phyloP scores from a whole-genome alignment of 1,139 yeast genomes.

The Hansenula lynferdii region DNA sequence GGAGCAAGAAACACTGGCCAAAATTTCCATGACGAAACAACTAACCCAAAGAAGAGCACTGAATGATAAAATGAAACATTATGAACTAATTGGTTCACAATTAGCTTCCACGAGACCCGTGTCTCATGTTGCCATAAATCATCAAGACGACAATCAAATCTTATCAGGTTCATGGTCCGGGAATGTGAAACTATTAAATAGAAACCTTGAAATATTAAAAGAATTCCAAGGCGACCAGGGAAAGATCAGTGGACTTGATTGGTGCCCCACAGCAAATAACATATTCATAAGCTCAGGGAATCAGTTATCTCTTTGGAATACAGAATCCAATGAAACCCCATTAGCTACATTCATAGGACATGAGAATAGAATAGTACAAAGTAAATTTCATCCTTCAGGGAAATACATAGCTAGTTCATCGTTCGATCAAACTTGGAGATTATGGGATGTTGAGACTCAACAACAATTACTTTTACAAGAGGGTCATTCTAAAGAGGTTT shows the following conservation, averaged over 20 bases:
- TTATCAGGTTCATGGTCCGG: constrained; percentile 92
- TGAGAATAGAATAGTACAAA: constrained; percentile 52
- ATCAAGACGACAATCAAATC: constrained; percentile 27
- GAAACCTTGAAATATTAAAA: constrained; percentile 30
- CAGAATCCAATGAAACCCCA: constrained; percentile 10
- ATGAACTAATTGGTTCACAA: constrained; percentile 64
- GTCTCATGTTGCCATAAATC: constrained; percentile 50
- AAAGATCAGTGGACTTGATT: constrained; percentile 66
- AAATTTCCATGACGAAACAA: constrained; percentile 24
- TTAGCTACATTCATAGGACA: constrained; percentile 34
- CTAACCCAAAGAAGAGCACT: constrained; percentile 43
- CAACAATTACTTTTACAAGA: constrained; percentile 58
- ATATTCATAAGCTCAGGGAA: constrained; percentile 62
- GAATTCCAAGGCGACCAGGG: constrained; percentile 42
- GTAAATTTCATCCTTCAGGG: constrained; percentile 64
- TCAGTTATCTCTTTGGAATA: constrained; percentile 12
- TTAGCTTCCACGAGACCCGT: constrained; percentile 64
- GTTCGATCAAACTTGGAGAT: constrained; percentile 82
- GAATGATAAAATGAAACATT: constrained; percentile 32
- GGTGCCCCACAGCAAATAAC: constrained; percentile 38
- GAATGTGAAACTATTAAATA: constrained; percentile 44
- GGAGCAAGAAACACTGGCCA: constrained; percentile 22
- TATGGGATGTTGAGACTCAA: constrained; percentile 67
- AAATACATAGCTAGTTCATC: constrained; percentile 64
- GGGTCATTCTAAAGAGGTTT: constrained; percentile 80